phyloP scores from a whole-genome alignment of 106 monocot species.

The Acanthochlamys bracteata region DNA sequence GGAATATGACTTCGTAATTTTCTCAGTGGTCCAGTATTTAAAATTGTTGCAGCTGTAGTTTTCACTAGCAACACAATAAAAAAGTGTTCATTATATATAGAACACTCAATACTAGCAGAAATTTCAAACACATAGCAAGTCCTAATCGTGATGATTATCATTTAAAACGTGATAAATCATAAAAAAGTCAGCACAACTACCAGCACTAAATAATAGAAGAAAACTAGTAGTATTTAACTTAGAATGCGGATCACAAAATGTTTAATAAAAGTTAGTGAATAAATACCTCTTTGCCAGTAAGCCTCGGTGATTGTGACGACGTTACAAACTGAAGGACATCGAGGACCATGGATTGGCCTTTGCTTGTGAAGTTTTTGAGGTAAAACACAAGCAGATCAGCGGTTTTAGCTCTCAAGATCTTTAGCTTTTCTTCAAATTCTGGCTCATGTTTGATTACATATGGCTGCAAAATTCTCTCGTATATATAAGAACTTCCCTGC shows the following conservation, averaged over 20 bases:
- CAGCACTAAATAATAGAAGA: too few relatives aligned
- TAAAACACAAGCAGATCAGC: constrained; percentile 46
- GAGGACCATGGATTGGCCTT: constrained; percentile 38
- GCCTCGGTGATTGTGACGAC: background rate
- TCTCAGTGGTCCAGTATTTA: background rate
- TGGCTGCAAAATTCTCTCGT: constrained; percentile 25
- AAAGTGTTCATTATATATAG: background rate
- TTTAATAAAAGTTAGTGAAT: background rate
- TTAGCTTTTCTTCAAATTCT: constrained; percentile 39
- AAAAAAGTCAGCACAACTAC: too few relatives aligned
- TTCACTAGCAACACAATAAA: background rate
- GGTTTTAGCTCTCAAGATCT: constrained; percentile 31
- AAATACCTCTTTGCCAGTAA: background rate
- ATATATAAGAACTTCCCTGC: constrained; percentile 10
- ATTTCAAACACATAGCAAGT: background rate
- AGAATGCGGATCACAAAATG: too few relatives aligned
- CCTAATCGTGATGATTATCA: too few relatives aligned
- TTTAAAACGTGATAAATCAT: too few relatives aligned
- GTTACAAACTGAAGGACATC: constrained; percentile 29
- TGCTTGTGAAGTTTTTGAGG: constrained; percentile 48
- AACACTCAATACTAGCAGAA: too few relatives aligned
- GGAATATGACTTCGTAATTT: background rate
- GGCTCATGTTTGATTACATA: constrained; percentile 40
- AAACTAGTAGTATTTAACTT: too few relatives aligned
- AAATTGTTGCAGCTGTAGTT: too few relatives aligned